Percentiles rank a stretch among this genome's conserved stretches.
Evolutionary conservation across 257 asterid genomes (phyloP).

Genomic region (Penstemon eatonii): DNA sequence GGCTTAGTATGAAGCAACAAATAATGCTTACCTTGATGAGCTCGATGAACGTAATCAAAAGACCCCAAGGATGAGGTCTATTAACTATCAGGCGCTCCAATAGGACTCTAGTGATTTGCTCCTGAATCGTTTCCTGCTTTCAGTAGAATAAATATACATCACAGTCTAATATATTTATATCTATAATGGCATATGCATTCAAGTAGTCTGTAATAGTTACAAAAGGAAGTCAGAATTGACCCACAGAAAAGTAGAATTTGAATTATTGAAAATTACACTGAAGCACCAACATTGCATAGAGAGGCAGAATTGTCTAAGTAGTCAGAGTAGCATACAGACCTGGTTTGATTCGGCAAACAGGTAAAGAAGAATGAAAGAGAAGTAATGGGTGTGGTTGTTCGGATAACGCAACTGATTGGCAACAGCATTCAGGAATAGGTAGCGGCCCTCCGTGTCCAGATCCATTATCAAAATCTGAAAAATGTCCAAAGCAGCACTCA

Average conservation of each 20-base stretch:
- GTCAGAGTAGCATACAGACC: conserved; percentile 34
- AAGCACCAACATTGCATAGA: too few relatives aligned
- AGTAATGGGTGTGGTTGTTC: conserved; percentile 92
- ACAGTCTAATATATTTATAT: neutral
- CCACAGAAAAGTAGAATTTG: too few relatives aligned
- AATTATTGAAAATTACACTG: too few relatives aligned
- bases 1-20: neutral
- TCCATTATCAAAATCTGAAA: conserved; percentile 80
- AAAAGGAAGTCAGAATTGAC: too few relatives aligned
- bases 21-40: conserved; percentile 68
- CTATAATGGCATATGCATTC: too few relatives aligned
- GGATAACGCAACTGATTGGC: conserved; percentile 98
- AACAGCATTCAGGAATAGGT: conserved; percentile 86
- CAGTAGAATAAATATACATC: neutral
- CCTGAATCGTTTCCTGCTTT: conserved; percentile 88
- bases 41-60: conserved; percentile 76
- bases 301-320: neutral
- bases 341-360: conserved; percentile 82
- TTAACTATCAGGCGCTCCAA: conserved; percentile 82
- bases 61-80: conserved; percentile 99
- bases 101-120: conserved; percentile 88
- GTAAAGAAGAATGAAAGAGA: conserved; percentile 85
- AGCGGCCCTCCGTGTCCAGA: conserved; percentile 93
- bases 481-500: conserved; percentile 84
- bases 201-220: too few relatives aligned